Percentiles rank a stretch among this genome's conserved stretches.
Conservation (phyloP, 2,329 filamentous ascomycete species). For the Colletotrichum limetticola region DNA sequence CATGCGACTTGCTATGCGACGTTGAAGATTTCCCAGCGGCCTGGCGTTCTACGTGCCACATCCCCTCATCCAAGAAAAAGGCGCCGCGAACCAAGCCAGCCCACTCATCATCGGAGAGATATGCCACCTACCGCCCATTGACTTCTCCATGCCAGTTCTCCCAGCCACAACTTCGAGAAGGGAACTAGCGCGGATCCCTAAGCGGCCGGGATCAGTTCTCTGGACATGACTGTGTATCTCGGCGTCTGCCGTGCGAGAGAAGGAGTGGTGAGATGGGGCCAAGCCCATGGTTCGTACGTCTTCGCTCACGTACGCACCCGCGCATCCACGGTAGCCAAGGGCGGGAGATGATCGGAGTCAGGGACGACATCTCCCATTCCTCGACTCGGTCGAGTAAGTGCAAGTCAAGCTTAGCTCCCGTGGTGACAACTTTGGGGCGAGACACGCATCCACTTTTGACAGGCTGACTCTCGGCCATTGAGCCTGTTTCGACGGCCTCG, state of each 20-base stretch:
- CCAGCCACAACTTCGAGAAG: conserved; percentile 27
- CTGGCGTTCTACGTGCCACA: neutral
- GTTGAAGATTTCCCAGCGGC: neutral
- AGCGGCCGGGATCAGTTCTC: neutral
- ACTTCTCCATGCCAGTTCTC: neutral
- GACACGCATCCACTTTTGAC: conserved; percentile 1
- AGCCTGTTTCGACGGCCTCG: conserved; percentile 7
- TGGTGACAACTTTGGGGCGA: conserved; percentile 11
- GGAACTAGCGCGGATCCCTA: neutral
- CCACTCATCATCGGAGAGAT: neutral
- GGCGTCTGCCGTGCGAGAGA: neutral
- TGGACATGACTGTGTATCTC: neutral
- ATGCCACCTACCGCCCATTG: neutral
- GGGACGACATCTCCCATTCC: neutral
- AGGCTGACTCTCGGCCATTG: conserved; percentile 13
- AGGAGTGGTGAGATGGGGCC: neutral
- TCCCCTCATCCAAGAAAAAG: neutral
- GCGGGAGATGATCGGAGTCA: conserved; percentile 4
- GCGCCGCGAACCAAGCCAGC: neutral
- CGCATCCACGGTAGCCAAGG: neutral
- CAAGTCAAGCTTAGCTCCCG: neutral
- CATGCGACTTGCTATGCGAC: neutral
- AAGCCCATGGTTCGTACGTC: neutral
- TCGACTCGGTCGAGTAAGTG: neutral
- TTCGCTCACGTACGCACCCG: neutral